phyloP scores from a whole-genome alignment of 2,329 filamentous ascomycete genomes.

The Sclerotiophoma versabilis region DNA sequence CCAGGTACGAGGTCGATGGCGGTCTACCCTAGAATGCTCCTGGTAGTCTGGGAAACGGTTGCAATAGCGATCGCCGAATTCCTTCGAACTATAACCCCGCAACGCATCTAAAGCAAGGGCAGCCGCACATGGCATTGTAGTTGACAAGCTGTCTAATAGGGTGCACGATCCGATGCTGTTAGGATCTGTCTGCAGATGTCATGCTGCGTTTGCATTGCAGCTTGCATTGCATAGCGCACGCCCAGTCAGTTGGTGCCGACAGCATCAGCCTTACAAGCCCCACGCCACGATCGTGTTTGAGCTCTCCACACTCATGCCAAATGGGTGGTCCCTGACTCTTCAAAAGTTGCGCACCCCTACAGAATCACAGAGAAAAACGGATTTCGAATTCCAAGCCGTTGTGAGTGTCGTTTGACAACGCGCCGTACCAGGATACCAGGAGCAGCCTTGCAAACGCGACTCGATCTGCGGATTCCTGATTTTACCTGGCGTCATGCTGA shows the following conservation, averaged over 20 bases:
- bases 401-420: constrained; percentile 8
- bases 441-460: constrained; percentile 8
- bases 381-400: constrained; percentile 6
- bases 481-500: constrained; percentile 21
- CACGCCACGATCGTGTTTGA: constrained; percentile 38
- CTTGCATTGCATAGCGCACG: constrained; percentile 21
- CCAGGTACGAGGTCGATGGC: constrained; percentile 20
- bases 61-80: constrained; percentile 10
- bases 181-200: constrained; percentile 43
- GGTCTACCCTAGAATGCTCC: constrained; percentile 22
- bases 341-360: constrained; percentile 21
- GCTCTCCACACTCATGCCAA: constrained; percentile 24
- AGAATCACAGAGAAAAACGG: constrained; percentile 5
- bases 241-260: constrained; percentile 33
- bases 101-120: constrained; percentile 11
- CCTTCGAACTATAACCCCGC: constrained; percentile 1
- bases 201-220: constrained; percentile 35
- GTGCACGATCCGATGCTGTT: constrained; percentile 29
- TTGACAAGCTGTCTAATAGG: constrained; percentile 13
- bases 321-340: constrained; percentile 41
- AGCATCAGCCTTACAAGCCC: constrained; percentile 29
- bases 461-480: constrained; percentile 10
- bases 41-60: constrained; percentile 36
- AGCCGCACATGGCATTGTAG: constrained; percentile 19
- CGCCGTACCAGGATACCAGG: constrained; percentile 6